Conservation (phyloP, 2,329 filamentous ascomycete species). For the Colletotrichum salicis region DNA sequence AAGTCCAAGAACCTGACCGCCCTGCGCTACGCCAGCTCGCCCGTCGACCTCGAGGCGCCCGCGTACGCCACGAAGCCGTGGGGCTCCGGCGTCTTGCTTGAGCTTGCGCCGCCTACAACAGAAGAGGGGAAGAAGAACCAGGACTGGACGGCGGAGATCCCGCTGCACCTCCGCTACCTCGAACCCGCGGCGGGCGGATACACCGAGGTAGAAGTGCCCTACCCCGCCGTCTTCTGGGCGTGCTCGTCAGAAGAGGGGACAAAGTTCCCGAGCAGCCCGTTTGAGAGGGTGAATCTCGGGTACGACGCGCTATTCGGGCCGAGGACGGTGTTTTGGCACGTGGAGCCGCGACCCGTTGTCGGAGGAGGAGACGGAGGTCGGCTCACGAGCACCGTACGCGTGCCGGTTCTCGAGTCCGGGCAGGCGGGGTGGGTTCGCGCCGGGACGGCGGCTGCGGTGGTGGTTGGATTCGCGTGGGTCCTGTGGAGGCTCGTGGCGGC, state of each 20-base stretch:
- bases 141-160: constrained; percentile 75
- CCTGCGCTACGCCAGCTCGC: constrained; percentile 75
- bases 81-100: constrained; percentile 82
- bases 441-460: constrained; percentile 69
- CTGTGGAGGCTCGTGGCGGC: constrained; percentile 65
- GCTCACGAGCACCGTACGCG: constrained; percentile 66
- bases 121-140: constrained; percentile 45
- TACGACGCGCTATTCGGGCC: constrained; percentile 84
- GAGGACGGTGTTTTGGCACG: constrained; percentile 85
- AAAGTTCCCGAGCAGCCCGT: constrained; percentile 81
- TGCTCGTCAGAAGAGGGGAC: constrained; percentile 74
- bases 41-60: constrained; percentile 90
- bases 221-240: constrained; percentile 91
- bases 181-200: constrained; percentile 68
- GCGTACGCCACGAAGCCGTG: constrained; percentile 80
- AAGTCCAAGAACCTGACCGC: constrained; percentile 80
- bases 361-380: constrained; percentile 38
- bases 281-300: constrained; percentile 85
- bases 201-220: constrained; percentile 71
- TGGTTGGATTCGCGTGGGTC: constrained; percentile 76
- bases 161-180: constrained; percentile 88
- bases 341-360: constrained; percentile 60
- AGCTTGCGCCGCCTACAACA: constrained; percentile 68
- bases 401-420: constrained; percentile 73
- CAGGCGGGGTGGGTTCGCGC: constrained; percentile 58